These are phyloP conservation scores for Andrographis paniculata DNA, from an alignment of 305 asterid species.

Conservation along the genomic window DNA sequence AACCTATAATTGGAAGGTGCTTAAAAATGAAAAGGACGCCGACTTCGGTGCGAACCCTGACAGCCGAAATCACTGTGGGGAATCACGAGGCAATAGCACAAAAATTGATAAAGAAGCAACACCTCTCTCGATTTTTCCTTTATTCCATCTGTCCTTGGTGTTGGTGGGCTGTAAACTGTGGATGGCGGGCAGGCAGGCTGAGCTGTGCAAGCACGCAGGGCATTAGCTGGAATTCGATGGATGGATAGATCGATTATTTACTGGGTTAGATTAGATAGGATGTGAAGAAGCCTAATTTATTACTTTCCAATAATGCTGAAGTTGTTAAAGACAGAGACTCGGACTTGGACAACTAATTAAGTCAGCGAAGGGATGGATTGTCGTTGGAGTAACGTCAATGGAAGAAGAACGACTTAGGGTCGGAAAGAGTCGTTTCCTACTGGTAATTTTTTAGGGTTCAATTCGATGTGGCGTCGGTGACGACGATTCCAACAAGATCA, in stretches of 20 bases:
- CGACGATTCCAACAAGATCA: no score
- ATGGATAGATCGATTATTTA: no score
- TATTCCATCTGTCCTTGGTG: conserved; percentile 15
- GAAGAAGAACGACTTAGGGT: no score
- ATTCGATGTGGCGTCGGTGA: no score
- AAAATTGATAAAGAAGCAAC: conserved; percentile 13
- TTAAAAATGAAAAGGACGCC: conserved; percentile 11
- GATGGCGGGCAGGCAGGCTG: conserved; percentile 22
- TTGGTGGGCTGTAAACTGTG: conserved; percentile 24
- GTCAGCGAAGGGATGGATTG: conserved; percentile 15
- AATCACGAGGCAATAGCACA: conserved; percentile 29
- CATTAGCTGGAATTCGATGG: conserved; percentile 38
- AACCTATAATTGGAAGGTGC: conserved; percentile 28
- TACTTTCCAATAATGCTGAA: conserved; percentile 6
- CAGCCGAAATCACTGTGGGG: conserved; percentile 27
- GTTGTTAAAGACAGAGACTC: conserved; percentile 3
- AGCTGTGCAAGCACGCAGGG: conserved; percentile 24
- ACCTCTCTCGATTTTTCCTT: conserved; percentile 12
- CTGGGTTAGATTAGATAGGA: not conserved
- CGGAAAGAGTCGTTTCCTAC: not conserved
- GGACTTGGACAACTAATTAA: not conserved
- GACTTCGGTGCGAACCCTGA: conserved; percentile 16
- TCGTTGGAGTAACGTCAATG: conserved; percentile 20
- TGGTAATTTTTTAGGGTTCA: no score
- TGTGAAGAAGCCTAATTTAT: not conserved